A percentile compares a stretch with the other conserved stretches of the same genome.
phyloP scores from a whole-genome alignment of 352 stramenopile species.

The Pythium aquatile region DNA sequence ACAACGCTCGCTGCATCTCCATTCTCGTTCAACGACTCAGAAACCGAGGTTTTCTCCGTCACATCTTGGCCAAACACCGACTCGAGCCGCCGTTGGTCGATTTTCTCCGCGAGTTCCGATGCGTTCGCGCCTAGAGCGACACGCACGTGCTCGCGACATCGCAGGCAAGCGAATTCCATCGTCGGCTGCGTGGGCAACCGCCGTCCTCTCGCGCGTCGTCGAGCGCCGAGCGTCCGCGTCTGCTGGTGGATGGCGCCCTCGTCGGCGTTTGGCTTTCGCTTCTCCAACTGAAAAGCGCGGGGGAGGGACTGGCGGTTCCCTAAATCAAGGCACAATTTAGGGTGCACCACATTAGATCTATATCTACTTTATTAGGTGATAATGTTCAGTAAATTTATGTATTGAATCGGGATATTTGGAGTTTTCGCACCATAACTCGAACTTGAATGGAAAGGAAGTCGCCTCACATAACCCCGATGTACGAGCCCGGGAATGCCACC shows the following conservation, averaged over 20 bases:
- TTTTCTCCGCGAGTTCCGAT: conserved; percentile 8
- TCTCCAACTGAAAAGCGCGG: conserved; percentile 7
- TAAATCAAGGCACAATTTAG: background rate
- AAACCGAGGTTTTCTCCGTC: background rate
- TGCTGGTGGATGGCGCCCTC: conserved; percentile 6
- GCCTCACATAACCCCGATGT: no score
- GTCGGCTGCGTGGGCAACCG: conserved; percentile 17
- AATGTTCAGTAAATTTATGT: no score
- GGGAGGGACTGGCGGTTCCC: background rate
- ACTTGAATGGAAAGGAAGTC: no score
- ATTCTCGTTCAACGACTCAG: background rate
- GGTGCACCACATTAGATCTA: no score
- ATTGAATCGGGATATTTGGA: no score
- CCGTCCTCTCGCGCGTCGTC: conserved; percentile 14
- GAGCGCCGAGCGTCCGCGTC: conserved; percentile 17
- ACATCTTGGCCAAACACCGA: background rate
- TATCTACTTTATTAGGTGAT: no score
- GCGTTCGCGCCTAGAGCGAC: conserved; percentile 20
- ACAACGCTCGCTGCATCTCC: background rate
- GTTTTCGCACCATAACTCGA: no score
- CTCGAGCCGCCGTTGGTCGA: background rate
- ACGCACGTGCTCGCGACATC: conserved; percentile 26
- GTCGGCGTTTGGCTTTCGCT: conserved; percentile 13
- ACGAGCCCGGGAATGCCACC: no score
- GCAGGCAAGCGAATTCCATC: conserved; percentile 33